These are phyloP conservation scores for Deinandra increscens DNA, from an alignment of 129 eudicot species.

Conservation along the genomic window DNA sequence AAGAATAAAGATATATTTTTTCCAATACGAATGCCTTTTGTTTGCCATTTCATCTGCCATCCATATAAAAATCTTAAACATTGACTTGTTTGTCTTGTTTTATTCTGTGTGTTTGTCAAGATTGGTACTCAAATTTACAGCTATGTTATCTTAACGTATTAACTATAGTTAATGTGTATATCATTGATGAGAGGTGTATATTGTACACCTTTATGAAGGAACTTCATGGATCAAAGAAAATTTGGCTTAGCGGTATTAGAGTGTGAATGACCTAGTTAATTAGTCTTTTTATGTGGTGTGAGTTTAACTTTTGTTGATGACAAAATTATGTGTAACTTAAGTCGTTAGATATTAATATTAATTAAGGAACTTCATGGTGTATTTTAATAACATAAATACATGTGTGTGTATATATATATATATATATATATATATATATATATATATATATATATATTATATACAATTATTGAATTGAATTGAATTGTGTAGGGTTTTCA, in stretches of 20 bases:
- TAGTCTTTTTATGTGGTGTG: too few species aligned
- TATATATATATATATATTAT: too few species aligned
- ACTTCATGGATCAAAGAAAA: too few species aligned
- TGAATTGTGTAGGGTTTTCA: conserved; percentile 36
- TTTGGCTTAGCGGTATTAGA: too few species aligned
- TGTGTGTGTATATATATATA: too few species aligned
- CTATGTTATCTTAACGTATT: conserved; percentile 37
- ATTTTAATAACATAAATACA: neutral
- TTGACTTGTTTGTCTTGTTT: conserved; percentile 19
- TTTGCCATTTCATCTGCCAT: conserved; percentile 12
- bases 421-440: too few species aligned
- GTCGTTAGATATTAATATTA: too few species aligned
- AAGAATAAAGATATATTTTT: neutral
- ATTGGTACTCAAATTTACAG: conserved; percentile 28
- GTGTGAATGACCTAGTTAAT: too few species aligned
- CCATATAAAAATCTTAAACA: neutral
- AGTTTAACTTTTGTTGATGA: too few species aligned
- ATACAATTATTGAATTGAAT: neutral
- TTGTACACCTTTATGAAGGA: conserved; percentile 28
- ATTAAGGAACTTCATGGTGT: conserved; percentile 17
- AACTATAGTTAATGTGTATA: conserved; percentile 18
- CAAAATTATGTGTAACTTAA: too few species aligned
- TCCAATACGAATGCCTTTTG: neutral
- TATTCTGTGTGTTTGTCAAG: conserved; percentile 10
- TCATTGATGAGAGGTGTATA: conserved; percentile 39